phyloP scores from a whole-genome alignment of 2,329 filamentous ascomycete genomes.

The Calonectria naviculata region DNA sequence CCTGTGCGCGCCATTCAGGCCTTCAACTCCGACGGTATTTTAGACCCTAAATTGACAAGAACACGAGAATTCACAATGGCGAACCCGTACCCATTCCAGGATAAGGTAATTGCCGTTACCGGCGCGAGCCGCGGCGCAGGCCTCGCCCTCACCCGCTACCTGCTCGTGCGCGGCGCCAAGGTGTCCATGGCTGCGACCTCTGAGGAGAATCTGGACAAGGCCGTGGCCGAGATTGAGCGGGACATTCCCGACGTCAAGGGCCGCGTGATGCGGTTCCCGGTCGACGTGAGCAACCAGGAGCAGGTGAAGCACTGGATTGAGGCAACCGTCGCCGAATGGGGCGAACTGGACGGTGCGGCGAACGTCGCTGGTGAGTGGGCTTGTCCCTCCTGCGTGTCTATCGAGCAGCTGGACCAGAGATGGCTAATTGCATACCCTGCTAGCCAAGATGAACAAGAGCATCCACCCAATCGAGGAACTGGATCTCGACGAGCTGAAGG shows the following conservation, averaged over 20 bases:
- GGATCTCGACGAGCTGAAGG: conserved; percentile 33
- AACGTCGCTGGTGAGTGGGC: conserved; percentile 49
- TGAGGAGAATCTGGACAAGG: conserved; percentile 40
- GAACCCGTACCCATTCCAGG: conserved; percentile 36
- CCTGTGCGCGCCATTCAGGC: not conserved
- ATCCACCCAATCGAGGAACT: conserved; percentile 39
- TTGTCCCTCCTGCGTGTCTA: not conserved
- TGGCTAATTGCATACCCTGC: not conserved
- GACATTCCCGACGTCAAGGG: conserved; percentile 36
- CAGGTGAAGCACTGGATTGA: conserved; percentile 49
- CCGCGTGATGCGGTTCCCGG: conserved; percentile 34
- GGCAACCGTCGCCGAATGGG: conserved; percentile 45
- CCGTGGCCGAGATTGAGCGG: conserved; percentile 34
- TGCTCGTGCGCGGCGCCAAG: conserved; percentile 55
- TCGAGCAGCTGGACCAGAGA: not conserved
- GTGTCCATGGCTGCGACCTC: conserved; percentile 45
- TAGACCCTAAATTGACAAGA: not conserved
- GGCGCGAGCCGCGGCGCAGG: conserved; percentile 70
- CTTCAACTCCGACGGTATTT: not conserved
- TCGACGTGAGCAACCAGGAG: conserved; percentile 46
- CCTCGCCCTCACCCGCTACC: conserved; percentile 59
- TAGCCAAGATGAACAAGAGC: conserved; percentile 40
- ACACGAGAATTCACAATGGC: conserved; percentile 32
- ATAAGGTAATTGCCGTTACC: conserved; percentile 73
- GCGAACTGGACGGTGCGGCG: conserved; percentile 48